Evolutionary conservation across 2,329 filamentous ascomycete species (phyloP), one percentile per base, ranked within the genome.

Genomic region (Calonectria fujianensis): DNA sequence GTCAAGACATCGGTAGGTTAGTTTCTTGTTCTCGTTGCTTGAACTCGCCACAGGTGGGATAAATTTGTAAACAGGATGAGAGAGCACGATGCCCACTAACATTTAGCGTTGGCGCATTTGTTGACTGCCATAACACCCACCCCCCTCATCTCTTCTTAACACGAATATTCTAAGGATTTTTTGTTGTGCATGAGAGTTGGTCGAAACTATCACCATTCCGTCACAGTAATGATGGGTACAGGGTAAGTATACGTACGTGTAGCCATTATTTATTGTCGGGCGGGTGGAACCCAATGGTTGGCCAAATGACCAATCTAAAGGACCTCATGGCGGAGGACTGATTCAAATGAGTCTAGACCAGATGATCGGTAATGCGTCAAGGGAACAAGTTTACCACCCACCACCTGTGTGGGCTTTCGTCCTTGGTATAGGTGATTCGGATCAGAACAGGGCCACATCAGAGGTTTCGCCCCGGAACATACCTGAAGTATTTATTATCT

Each of bases 291-390:
- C 20, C 45, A 48, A 48, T n/a, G 10, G n/a, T 10, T 24, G n/a
- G n/a, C 45, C 41, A 45, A 48, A 48, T 48, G 41, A 48, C 11
- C n/a, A 59, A 14, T 27, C 32, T 37, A 8, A 37, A n/a, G 32
- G 20, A n/a, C 54, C 20, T 41, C 27, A 24, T n/a, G 37, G 45
- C 32, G 29, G 18, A 24, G 20, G 27, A 45, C 11, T 13, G 54
- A 50, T 51, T 29, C 57, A 54, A 32, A 20, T 32, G 35, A 54
- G 74, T 65, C 69, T 61, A 77, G 77, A 78, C 76, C 72, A 35
- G 64, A 35, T 66, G 78, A 80, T 80, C 76, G 71, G 66, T 77
- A 73, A 18, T 31, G 31, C 20, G 29, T 37, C 65, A 69, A 48
- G 65, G 59, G 37, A 39, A 11, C 41, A 10, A 24, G 29, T 51